phyloP scores from a whole-genome alignment of 108 stramenopile genomes.

The Skeletonema costatum region DNA sequence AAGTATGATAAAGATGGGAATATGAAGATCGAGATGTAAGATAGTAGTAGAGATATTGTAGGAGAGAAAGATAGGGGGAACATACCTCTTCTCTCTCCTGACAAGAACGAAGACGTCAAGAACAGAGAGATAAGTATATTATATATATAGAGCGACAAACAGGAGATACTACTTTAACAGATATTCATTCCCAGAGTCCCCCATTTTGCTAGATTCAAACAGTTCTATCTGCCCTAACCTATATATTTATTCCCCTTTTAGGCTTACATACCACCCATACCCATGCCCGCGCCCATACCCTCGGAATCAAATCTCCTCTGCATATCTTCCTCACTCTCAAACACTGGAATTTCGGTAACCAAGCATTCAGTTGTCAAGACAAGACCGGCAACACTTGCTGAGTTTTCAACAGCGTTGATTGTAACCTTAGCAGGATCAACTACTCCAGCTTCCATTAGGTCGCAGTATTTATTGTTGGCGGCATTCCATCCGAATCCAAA shows the following conservation, averaged over 20 bases:
- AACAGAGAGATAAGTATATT: too few relatives aligned
- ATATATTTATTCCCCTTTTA: neutral
- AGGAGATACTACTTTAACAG: too few relatives aligned
- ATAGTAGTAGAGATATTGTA: neutral
- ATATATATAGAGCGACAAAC: too few relatives aligned
- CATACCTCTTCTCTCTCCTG: neutral
- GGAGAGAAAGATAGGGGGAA: too few relatives aligned
- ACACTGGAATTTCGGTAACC: constrained; percentile 91
- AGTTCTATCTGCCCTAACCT: neutral
- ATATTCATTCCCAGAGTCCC: too few relatives aligned
- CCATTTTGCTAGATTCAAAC: too few relatives aligned
- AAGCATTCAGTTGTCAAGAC: constrained; percentile 96
- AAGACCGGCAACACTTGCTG: constrained; percentile 93
- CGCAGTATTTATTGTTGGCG: constrained; percentile 79
- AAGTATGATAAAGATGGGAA: constrained; percentile 52
- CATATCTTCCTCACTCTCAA: constrained; percentile 74
- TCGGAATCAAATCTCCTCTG: constrained; percentile 85
- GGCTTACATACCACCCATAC: constrained; percentile 35
- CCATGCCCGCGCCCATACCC: constrained; percentile 86
- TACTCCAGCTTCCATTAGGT: constrained; percentile 89
- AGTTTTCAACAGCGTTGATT: constrained; percentile 95
- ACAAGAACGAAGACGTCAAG: too few relatives aligned
- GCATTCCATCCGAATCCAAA: constrained; percentile 96
- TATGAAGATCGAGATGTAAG: neutral
- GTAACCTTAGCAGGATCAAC: constrained; percentile 97